phyloP scores from a whole-genome alignment of 345 rosid genomes.

The Murraya paniculata region DNA sequence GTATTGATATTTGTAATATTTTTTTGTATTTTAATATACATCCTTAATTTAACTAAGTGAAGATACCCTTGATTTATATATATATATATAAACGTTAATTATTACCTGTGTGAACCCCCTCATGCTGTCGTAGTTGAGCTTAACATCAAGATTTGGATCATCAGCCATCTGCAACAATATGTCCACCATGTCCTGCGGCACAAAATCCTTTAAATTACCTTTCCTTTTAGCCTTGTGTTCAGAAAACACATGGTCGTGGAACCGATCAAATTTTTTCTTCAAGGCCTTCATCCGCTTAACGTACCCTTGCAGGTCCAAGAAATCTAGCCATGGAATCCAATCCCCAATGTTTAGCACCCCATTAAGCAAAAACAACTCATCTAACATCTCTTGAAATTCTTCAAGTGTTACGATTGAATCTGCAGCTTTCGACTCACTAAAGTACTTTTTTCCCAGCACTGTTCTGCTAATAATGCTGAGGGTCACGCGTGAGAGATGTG shows the following conservation, averaged over 20 bases:
- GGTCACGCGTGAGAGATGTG: neutral
- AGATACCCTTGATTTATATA: no score
- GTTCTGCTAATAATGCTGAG: slow-evolving; percentile 22
- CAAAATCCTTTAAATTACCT: slow-evolving; percentile 3
- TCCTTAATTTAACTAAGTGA: no score
- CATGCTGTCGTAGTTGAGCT: slow-evolving; percentile 21
- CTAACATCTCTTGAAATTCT: slow-evolving; percentile 21
- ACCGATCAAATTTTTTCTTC: slow-evolving; percentile 17
- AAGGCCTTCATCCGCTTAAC: slow-evolving; percentile 29
- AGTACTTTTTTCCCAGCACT: slow-evolving; percentile 22
- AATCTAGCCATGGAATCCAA: slow-evolving; percentile 27
- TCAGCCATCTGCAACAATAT: slow-evolving; percentile 27
- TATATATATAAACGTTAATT: neutral
- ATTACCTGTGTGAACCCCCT: slow-evolving; percentile 24
- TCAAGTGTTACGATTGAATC: neutral
- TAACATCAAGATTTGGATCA: slow-evolving; percentile 27
- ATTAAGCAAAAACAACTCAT: slow-evolving; percentile 21
- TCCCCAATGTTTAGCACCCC: slow-evolving; percentile 31
- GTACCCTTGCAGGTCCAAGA: slow-evolving; percentile 29
- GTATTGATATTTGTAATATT: no score
- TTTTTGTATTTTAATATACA: no score
- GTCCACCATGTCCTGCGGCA: slow-evolving; percentile 33
- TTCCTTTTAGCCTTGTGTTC: slow-evolving; percentile 17
- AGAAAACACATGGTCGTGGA: slow-evolving; percentile 15
- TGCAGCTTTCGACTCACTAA: neutral